Conservation (phyloP, 768 basidiomycete species). For the Phlebiopsis flavidoalba region DNA sequence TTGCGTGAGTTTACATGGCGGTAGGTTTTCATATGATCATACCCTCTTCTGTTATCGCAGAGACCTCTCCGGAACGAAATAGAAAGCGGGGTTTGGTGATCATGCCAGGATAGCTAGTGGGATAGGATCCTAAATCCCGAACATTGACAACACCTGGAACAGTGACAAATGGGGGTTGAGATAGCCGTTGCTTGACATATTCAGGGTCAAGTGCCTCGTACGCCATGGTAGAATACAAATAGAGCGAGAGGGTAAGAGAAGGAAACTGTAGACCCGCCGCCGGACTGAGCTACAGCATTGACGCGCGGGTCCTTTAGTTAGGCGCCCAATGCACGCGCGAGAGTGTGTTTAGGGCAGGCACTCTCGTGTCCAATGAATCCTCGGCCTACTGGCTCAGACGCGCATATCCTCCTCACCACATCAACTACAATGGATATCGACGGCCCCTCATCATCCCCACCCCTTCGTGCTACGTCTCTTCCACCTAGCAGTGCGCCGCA, state of each 20-base stretch:
- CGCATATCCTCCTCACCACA: conserved; percentile 9
- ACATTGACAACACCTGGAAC: conserved; percentile 74
- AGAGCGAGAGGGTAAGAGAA: neutral
- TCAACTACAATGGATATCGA: conserved; percentile 47
- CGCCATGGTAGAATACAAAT: conserved; percentile 19
- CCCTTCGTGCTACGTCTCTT: conserved; percentile 45
- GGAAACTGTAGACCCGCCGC: neutral
- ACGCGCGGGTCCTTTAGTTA: neutral
- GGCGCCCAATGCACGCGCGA: conserved; percentile 8
- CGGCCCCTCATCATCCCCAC: conserved; percentile 50
- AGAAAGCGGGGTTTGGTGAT: conserved; percentile 53
- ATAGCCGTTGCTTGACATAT: conserved; percentile 60
- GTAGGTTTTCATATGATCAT: conserved; percentile 1
- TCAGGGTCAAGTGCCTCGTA: conserved; percentile 62
- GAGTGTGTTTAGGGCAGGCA: conserved; percentile 37
- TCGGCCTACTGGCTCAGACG: conserved; percentile 13
- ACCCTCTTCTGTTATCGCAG: conserved; percentile 68
- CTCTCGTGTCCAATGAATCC: conserved; percentile 34
- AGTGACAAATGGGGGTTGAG: conserved; percentile 62
- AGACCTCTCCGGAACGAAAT: conserved; percentile 70
- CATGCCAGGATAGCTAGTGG: conserved; percentile 40
- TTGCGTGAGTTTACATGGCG: neutral
- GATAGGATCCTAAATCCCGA: conserved; percentile 65
- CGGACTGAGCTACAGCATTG: conserved; percentile 1
- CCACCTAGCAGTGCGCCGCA: conserved; percentile 46